Evolutionary conservation across 768 basidiomycete species (phyloP), one percentile per base, ranked within the genome.

Genomic region (Agaricus blazei): DNA sequence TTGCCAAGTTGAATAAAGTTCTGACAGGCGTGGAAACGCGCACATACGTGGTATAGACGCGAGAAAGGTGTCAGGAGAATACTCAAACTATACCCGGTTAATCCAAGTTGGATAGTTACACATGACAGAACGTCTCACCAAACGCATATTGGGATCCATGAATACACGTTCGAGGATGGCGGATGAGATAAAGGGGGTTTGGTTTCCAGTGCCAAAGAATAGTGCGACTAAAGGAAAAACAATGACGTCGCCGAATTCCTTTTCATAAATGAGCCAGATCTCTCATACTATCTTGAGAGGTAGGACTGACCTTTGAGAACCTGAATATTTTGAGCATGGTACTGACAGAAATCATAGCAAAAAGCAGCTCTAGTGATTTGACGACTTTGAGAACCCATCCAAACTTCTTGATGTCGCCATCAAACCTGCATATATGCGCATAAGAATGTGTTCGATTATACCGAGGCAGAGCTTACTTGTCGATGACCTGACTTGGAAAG

Each of bases 141-240:
- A 58, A 47, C 68, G 64, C 69, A 70, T 68, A 52, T 67, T 69
- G 12, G 64, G 66, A 49, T 70, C 68, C 65, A 69, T 70, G 51
- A 69, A 70, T 27, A 70, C 66, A 34, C 69, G 65, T 38, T 67
- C 68, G 9, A 69, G 58, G 19, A 69, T 70, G 9, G 68, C 67
- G 5, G 64, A 69, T 12, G 68, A 69, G 28, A 70, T 65, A 58
- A 65, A 70, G 34, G 69, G 68, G 3, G 68, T 70, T 42, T 70
- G 69, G 24, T 70, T 70, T 12, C 69, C 68, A 29, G 69, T 68
- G 28, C 68, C 69, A 54, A 70, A 68, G 55, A 70, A 70, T 44
- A 68, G 59, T 14, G 67, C 68, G 28, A 66, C 64, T 11, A 68
- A 63, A 9, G 69, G 68, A 54, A 65, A 68, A 9, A 70, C 65